A percentile compares a stretch with the other conserved stretches of the same genome.
phyloP scores from a whole-genome alignment of 805 yeast genomes.

The Yarrowia alimentaria region DNA sequence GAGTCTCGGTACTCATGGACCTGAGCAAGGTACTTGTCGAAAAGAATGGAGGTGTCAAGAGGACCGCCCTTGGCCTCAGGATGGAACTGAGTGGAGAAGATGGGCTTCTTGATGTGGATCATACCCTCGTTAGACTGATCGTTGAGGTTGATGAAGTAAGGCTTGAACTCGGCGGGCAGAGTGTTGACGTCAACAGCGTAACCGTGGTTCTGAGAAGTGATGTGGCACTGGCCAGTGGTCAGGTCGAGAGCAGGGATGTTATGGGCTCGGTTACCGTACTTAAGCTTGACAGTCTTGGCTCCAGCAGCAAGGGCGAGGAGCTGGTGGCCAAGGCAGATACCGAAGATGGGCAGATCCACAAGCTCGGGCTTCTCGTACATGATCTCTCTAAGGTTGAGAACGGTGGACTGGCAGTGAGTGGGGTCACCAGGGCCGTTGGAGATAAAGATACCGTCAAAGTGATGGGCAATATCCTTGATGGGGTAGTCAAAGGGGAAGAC shows the following conservation, averaged over 20 bases:
- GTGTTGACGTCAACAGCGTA: conserved; percentile 89
- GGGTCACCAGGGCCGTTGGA: conserved; percentile 99
- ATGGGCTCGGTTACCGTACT: conserved; percentile 99
- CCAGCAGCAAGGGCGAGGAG: conserved; percentile 93
- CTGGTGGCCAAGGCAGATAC: conserved; percentile 98
- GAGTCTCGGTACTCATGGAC: conserved; percentile 56
- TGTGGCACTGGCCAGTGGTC: conserved; percentile 92
- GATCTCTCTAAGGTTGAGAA: conserved; percentile 66
- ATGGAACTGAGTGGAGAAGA: conserved; percentile 96
- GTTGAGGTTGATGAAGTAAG: conserved; percentile 87
- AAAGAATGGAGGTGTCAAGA: conserved; percentile 82
- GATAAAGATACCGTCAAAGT: conserved; percentile 91
- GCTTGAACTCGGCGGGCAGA: conserved; percentile 72
- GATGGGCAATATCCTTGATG: conserved; percentile 81
- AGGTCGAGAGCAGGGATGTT: conserved; percentile 93
- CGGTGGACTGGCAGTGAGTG: conserved; percentile 79
- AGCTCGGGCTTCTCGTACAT: conserved; percentile 48
- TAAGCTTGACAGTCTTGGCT: conserved; percentile 85
- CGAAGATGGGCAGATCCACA: conserved; percentile 82
- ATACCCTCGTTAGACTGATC: conserved; percentile 98
- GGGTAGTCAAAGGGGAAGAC: conserved; percentile 97
- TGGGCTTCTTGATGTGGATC: conserved; percentile 83
- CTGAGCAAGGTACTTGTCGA: conserved; percentile 80
- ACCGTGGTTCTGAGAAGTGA: conserved; percentile 98
- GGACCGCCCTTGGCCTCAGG: conserved; percentile 99